phyloP scores from a whole-genome alignment of 2,329 filamentous ascomycete species.

The Fusarium guadeloupense region DNA sequence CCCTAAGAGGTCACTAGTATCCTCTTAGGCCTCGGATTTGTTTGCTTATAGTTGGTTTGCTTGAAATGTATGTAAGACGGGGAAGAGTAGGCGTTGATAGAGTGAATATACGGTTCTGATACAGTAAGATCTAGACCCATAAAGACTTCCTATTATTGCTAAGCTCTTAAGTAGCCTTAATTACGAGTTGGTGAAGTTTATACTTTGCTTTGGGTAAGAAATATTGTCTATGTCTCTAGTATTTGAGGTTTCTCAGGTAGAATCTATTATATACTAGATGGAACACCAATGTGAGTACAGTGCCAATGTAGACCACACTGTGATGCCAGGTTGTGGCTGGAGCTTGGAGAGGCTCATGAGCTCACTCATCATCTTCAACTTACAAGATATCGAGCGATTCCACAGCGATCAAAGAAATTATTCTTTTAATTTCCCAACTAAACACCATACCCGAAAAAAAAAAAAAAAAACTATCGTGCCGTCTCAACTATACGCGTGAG shows the following conservation, averaged over 20 bases:
- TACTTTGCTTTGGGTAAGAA: too few relatives aligned
- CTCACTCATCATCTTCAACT: slow-evolving; percentile 5
- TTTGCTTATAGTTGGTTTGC: background rate
- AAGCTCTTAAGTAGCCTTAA: too few relatives aligned
- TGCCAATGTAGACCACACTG: background rate
- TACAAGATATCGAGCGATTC: slow-evolving; percentile 11
- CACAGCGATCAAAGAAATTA: too few relatives aligned
- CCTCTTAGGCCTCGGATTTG: background rate
- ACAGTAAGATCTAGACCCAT: background rate
- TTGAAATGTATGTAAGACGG: background rate
- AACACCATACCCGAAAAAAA: too few relatives aligned
- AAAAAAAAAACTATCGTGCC: too few relatives aligned
- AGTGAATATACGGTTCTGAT: background rate
- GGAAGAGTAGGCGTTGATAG: background rate
- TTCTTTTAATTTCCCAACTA: too few relatives aligned
- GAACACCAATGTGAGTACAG: too few relatives aligned
- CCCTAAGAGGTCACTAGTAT: too few relatives aligned
- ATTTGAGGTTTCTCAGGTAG: too few relatives aligned
- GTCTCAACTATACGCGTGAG: background rate
- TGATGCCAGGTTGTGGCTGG: slow-evolving; percentile 15
- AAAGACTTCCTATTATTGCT: background rate
- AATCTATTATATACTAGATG: too few relatives aligned
- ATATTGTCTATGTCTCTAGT: too few relatives aligned
- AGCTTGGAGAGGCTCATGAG: slow-evolving; percentile 1
- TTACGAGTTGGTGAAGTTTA: too few relatives aligned